Evolutionary conservation across 345 rosid genomes (phyloP).

Genomic region (Linum tenue): DNA sequence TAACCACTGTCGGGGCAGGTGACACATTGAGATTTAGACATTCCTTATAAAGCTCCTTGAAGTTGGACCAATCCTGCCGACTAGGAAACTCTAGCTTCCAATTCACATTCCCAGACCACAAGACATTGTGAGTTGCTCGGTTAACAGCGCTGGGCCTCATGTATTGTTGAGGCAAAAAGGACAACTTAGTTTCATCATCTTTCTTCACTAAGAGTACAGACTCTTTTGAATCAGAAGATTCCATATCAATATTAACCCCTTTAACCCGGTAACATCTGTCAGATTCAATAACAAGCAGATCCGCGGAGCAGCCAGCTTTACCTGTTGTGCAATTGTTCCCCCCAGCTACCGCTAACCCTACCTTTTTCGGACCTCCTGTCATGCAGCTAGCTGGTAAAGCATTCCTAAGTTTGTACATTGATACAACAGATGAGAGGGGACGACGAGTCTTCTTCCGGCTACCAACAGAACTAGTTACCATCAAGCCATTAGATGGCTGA

Average conservation of each 20-base stretch:
- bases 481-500: conserved; percentile 44
- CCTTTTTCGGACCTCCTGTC: conserved; percentile 24
- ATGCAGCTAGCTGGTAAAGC: conserved; percentile 26
- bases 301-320: conserved; percentile 49
- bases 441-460: conserved; percentile 45
- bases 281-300: conserved; percentile 40
- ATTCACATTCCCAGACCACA: conserved; percentile 63
- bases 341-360: conserved; percentile 17
- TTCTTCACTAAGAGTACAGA: conserved; percentile 62
- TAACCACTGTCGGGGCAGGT: conserved; percentile 19
- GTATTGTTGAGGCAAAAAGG: conserved; percentile 38
- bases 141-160: conserved; percentile 59
- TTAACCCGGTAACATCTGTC: conserved; percentile 73
- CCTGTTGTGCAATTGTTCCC: conserved; percentile 18
- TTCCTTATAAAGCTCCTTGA: conserved; percentile 79
- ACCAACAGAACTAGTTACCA: conserved; percentile 45
- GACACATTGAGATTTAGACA: conserved; percentile 61
- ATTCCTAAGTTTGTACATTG: conserved; percentile 44
- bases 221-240: conserved; percentile 46
- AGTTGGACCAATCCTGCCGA: conserved; percentile 61
- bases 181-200: conserved; percentile 36
- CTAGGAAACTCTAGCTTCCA: conserved; percentile 85
- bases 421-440: conserved; percentile 36
- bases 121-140: conserved; percentile 51
- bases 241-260: conserved; percentile 49